Evolutionary conservation across 352 stramenopile species (phyloP).

Genomic region (Thraustochytrium striatum): DNA sequence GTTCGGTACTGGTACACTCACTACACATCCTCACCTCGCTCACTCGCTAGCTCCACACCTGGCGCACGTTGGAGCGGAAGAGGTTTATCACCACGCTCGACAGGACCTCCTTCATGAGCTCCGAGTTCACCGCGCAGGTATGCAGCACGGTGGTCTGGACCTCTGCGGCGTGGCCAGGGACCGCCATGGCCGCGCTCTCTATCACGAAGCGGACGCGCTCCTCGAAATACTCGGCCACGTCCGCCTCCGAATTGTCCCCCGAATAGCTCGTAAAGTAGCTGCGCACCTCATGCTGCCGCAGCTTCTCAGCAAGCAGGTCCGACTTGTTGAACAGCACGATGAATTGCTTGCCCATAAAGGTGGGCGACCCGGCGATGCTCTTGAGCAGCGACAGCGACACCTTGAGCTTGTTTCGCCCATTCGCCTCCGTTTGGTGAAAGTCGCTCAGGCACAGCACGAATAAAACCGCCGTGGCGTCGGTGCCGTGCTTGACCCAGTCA

Average conservation of each 20-base stretch:
- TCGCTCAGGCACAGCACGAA: conserved; percentile 26
- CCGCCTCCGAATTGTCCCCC: not conserved
- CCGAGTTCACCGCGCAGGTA: conserved; percentile 13
- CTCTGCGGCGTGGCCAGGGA: not conserved
- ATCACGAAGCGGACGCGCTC: not conserved
- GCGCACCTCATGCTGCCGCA: not conserved
- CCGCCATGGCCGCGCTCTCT: not conserved
- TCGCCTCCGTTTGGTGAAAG: conserved; percentile 2
- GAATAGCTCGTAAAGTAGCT: conserved; percentile 7
- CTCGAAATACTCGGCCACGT: conserved; percentile 20
- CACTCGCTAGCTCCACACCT: too few relatives aligned
- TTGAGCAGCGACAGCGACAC: not conserved
- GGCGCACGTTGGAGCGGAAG: not conserved
- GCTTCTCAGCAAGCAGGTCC: conserved; percentile 9
- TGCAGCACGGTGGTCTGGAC: not conserved
- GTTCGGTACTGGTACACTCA: too few relatives aligned
- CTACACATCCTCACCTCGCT: too few relatives aligned
- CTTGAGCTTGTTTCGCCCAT: conserved; percentile 4
- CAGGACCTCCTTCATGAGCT: conserved; percentile 9
- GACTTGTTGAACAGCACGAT: conserved; percentile 46
- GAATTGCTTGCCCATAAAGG: not conserved
- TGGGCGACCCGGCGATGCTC: not conserved
- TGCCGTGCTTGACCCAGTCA: conserved; percentile 28
- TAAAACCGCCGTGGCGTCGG: not conserved
- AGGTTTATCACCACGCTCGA: not conserved